Evolutionary conservation across 352 stramenopile genomes (phyloP).

Genomic region (Pythium brassicae): DNA sequence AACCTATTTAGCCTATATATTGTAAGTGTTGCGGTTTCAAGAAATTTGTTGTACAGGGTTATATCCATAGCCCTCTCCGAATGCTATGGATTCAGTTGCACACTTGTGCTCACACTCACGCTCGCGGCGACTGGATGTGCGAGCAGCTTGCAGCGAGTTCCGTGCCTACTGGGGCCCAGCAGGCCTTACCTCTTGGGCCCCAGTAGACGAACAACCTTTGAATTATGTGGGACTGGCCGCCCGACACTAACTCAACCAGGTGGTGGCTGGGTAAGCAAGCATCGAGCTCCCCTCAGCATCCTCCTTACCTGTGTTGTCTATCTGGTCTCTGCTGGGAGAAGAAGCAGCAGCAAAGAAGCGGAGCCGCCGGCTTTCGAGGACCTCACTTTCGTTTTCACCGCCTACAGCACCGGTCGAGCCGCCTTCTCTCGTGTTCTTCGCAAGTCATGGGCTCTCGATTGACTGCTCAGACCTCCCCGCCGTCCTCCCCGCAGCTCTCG

Average conservation of each 20-base stretch:
- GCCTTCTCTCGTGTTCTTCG: background rate
- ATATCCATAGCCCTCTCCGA: no score
- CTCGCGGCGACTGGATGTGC: no score
- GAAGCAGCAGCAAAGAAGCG: background rate
- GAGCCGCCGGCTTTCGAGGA: background rate
- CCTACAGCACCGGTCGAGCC: background rate
- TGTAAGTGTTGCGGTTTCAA: no score
- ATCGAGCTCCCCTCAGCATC: background rate
- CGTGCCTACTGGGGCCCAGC: no score
- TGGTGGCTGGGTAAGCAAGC: background rate
- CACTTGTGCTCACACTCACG: no score
- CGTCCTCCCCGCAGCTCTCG: slow-evolving; percentile 1
- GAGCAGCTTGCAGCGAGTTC: no score
- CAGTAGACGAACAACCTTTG: background rate
- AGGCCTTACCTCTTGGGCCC: background rate
- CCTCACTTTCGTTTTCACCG: background rate
- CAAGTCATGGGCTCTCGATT: background rate
- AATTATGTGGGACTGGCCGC: slow-evolving; percentile 1
- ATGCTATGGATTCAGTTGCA: no score
- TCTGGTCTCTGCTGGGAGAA: background rate
- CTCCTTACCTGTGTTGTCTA: background rate
- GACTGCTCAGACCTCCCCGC: background rate
- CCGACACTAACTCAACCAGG: background rate
- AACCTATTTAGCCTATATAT: no score
- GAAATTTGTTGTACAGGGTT: no score